Conservation (phyloP, 768 basidiomycete species). For the Gloeopeniophorella convolvens region DNA sequence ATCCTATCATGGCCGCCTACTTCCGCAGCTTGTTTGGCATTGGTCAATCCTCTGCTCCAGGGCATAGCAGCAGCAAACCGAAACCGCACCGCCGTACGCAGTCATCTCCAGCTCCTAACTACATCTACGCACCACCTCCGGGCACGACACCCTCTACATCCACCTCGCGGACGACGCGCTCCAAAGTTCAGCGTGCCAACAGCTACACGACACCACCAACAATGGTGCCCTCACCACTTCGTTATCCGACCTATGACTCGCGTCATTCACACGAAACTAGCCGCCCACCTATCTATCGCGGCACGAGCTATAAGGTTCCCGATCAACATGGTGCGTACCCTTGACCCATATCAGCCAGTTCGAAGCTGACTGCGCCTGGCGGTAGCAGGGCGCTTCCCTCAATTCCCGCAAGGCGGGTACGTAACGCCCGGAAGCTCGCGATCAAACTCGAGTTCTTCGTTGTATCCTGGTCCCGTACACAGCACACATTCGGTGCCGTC, state of each 20-base stretch:
- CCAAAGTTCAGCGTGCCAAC: constrained; percentile 10
- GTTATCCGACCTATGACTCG: constrained; percentile 21
- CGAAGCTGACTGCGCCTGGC: constrained; percentile 18
- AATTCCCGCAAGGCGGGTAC: constrained; percentile 22
- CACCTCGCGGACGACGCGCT: constrained; percentile 7
- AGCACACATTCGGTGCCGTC: constrained; percentile 17
- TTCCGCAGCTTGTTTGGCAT: constrained; percentile 43
- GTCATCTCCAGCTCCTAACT: constrained; percentile 30
- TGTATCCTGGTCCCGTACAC: constrained; percentile 34
- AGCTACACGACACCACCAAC: constrained; percentile 13
- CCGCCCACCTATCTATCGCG: constrained; percentile 14
- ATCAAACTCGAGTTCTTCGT: constrained; percentile 47
- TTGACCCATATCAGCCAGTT: constrained; percentile 19
- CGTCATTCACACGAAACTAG: constrained; percentile 15
- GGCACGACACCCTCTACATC: constrained; percentile 12
- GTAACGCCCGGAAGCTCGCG: constrained; percentile 39
- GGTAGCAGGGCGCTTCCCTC: constrained; percentile 16
- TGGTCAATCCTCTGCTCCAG: constrained; percentile 20
- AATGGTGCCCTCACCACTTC: constrained; percentile 20
- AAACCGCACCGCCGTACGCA: constrained; percentile 40
- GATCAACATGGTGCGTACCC: constrained; percentile 18
- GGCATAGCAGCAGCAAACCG: constrained; percentile 25
- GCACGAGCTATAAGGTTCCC: constrained; percentile 3
- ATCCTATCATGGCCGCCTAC: constrained; percentile 41
- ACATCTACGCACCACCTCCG: constrained; percentile 23